phyloP scores from a whole-genome alignment of 106 monocot species.

The Posidonia australis region DNA sequence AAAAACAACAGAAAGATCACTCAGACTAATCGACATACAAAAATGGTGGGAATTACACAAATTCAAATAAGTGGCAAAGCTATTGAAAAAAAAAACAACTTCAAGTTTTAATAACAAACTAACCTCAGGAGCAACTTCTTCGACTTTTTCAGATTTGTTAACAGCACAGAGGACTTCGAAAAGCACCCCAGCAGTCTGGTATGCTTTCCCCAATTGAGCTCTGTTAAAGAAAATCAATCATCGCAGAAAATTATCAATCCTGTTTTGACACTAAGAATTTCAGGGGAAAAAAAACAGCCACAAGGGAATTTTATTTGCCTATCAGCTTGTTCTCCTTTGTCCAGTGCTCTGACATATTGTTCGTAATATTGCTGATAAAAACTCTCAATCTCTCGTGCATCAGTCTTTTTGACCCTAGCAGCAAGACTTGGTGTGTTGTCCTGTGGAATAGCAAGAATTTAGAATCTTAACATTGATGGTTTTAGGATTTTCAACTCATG shows the following conservation, averaged over 20 bases:
- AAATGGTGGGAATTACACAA: no score
- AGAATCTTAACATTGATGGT: neutral
- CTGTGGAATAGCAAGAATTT: conserved; percentile 25
- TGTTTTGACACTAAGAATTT: neutral
- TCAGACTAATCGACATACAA: no score
- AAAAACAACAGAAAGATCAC: no score
- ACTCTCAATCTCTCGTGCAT: conserved; percentile 96
- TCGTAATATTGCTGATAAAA: conserved; percentile 99
- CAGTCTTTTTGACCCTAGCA: conserved; percentile 85
- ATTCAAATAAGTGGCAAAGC: neutral
- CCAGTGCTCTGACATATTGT: conserved; percentile 84
- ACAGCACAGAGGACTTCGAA: conserved; percentile 98
- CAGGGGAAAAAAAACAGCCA: neutral
- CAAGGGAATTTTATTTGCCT: conserved; percentile 29
- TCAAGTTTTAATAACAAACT: neutral
- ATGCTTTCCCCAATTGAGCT: conserved; percentile 91
- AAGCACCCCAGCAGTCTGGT: conserved; percentile 95
- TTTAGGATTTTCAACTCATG: neutral
- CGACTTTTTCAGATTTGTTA: conserved; percentile 93
- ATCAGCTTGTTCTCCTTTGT: conserved; percentile 92
- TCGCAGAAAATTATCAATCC: neutral
- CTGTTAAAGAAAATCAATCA: conserved; percentile 23
- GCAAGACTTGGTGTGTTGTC: conserved; percentile 89
- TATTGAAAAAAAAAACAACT: neutral
- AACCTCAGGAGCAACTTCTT: conserved; percentile 97